These are phyloP conservation scores for Corymbia calophylla DNA, from an alignment of 441 rosid species.

Conservation along the genomic window DNA sequence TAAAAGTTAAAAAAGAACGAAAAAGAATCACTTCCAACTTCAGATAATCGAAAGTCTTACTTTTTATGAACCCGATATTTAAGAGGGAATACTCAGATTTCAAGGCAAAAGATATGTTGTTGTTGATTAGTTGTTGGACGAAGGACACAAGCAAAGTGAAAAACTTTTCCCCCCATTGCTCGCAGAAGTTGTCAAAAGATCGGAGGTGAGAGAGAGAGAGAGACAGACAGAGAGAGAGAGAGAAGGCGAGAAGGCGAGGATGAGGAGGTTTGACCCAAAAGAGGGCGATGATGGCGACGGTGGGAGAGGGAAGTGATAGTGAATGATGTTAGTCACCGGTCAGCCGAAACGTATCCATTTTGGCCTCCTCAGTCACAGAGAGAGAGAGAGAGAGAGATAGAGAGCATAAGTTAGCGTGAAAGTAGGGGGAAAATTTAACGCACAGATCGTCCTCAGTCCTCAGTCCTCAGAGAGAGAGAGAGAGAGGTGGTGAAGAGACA, in stretches of 20 bases:
- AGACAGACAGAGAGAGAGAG: not conserved
- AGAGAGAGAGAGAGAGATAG: not conserved
- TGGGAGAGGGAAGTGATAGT: not conserved
- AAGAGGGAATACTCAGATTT: not conserved
- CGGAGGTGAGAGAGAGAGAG: not conserved
- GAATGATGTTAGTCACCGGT: not conserved
- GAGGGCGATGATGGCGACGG: not conserved
- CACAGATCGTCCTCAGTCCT: not conserved
- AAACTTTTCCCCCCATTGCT: not conserved
- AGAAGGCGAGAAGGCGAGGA: not conserved
- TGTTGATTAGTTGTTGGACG: not conserved
- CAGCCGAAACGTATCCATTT: not conserved
- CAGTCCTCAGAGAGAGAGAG: not conserved
- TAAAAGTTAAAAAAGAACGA: not conserved
- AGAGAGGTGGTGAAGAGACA: not conserved
- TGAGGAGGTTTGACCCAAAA: not conserved
- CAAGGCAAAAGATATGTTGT: not conserved
- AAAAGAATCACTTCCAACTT: not conserved
- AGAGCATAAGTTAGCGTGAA: not conserved
- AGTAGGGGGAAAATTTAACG: not conserved
- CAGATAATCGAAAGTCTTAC: not conserved
- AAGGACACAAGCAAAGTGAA: not conserved
- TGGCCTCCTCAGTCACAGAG: not conserved
- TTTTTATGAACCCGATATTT: not conserved
- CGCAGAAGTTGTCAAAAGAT: not conserved